Conservation (phyloP, 345 rosid species). For the Luvunga scandens region DNA sequence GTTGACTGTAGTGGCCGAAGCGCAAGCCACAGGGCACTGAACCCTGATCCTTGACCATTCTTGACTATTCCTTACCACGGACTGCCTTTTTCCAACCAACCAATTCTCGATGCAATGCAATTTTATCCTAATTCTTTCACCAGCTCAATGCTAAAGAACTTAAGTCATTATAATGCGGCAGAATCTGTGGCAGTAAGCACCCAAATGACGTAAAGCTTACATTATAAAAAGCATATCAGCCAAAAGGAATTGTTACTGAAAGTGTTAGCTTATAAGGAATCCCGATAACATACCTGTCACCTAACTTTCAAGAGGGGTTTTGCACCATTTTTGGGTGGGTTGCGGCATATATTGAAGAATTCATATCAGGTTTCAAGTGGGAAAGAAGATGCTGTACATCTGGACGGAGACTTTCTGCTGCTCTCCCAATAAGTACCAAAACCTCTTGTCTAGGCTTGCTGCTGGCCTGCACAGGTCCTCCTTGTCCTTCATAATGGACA, state of each 20-base stretch:
- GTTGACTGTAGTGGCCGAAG: background rate
- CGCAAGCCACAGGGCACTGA: background rate
- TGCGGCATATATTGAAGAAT: conserved; percentile 79
- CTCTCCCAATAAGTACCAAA: conserved; percentile 61
- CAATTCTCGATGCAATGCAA: background rate
- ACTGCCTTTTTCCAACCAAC: background rate
- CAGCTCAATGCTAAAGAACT: background rate
- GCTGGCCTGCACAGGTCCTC: conserved; percentile 84
- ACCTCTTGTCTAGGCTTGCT: conserved; percentile 86
- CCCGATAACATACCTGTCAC: background rate
- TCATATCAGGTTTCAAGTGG: conserved; percentile 71
- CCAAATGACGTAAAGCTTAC: background rate
- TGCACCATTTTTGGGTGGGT: conserved; percentile 73
- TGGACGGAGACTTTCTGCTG: conserved; percentile 68
- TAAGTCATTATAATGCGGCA: background rate
- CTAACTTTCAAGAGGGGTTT: conserved; percentile 28
- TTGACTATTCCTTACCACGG: background rate
- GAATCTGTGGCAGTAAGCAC: background rate
- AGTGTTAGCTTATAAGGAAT: background rate
- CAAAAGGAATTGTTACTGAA: background rate
- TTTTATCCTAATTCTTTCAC: background rate
- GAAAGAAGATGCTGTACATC: conserved; percentile 86
- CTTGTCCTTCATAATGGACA: conserved; percentile 92
- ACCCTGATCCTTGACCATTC: background rate
- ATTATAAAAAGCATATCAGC: background rate